Conservation (phyloP, 345 rosid species). For the Kandelia obovata region DNA sequence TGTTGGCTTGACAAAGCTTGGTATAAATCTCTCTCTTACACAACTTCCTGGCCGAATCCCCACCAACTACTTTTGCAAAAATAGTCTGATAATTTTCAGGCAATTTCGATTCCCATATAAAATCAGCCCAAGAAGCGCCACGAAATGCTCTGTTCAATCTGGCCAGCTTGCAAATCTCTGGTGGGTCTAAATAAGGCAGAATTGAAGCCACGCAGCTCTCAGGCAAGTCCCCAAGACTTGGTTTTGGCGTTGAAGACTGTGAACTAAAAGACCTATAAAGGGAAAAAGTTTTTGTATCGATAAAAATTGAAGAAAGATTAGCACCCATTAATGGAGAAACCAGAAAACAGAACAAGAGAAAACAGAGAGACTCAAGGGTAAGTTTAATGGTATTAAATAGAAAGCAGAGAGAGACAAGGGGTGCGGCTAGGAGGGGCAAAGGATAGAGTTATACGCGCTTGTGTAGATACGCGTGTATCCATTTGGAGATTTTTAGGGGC, state of each 20-base stretch:
- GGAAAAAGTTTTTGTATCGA: conserved; percentile 18
- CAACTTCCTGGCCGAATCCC: conserved; percentile 30
- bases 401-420: neutral
- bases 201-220: conserved; percentile 78
- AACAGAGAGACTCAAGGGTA: neutral
- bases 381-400: neutral
- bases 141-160: conserved; percentile 71
- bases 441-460: conserved; percentile 3
- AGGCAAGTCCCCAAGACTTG: conserved; percentile 72
- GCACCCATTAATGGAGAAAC: conserved; percentile 52
- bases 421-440: neutral
- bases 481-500: neutral
- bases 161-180: conserved; percentile 74
- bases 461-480: conserved; percentile 17
- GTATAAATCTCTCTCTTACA: conserved; percentile 67
- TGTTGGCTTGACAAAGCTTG: conserved; percentile 53
- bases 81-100: conserved; percentile 60
- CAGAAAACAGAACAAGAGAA: too few relatives aligned
- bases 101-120: conserved; percentile 89
- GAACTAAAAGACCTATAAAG: conserved; percentile 6
- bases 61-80: conserved; percentile 50
- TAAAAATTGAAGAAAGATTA: conserved; percentile 41
- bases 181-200: conserved; percentile 64
- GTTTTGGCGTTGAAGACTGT: conserved; percentile 18
- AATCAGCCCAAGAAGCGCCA: conserved; percentile 93